These are phyloP conservation scores for Stagonosporopsis cucurbitacearum DNA, from an alignment of 2,329 filamentous ascomycete genomes.

Conservation along the genomic window DNA sequence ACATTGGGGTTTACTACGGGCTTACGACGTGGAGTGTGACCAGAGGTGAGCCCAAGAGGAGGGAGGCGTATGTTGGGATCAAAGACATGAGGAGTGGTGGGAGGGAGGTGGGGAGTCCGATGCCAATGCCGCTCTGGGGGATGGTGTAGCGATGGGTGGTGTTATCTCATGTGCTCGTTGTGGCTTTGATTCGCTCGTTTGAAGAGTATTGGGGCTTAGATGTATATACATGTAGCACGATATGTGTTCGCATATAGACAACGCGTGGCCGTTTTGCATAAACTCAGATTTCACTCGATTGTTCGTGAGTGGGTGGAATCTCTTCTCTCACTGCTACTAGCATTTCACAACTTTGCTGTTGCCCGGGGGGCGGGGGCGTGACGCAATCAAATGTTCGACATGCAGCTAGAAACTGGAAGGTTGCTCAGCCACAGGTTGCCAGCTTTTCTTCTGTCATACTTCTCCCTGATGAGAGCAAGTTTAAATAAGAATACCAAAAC, in stretches of 20 bases:
- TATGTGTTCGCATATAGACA: background rate
- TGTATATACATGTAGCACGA: background rate
- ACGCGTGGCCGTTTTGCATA: background rate
- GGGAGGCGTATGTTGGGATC: constrained; percentile 84
- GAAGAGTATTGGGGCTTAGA: background rate
- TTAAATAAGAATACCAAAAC: too few relatives aligned
- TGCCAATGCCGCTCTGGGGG: constrained; percentile 46
- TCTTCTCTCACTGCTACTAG: too few relatives aligned
- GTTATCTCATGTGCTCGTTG: too few relatives aligned
- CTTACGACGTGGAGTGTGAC: constrained; percentile 83
- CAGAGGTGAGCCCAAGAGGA: constrained; percentile 70
- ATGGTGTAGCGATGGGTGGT: constrained; percentile 32
- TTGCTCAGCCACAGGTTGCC: too few relatives aligned
- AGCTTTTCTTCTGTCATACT: too few relatives aligned
- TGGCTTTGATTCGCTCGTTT: too few relatives aligned
- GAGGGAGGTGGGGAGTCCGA: constrained; percentile 27
- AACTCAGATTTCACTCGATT: background rate
- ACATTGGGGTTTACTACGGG: constrained; percentile 91
- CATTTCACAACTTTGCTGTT: too few relatives aligned
- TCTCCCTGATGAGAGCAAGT: too few relatives aligned
- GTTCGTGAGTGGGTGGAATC: too few relatives aligned
- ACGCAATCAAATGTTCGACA: too few relatives aligned
- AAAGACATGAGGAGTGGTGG: constrained; percentile 54
- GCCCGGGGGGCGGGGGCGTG: too few relatives aligned
- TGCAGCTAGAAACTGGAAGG: too few relatives aligned